These are phyloP conservation scores for Populus trichocarpa DNA, from an alignment of 441 rosid species.

Conservation along the genomic window DNA sequence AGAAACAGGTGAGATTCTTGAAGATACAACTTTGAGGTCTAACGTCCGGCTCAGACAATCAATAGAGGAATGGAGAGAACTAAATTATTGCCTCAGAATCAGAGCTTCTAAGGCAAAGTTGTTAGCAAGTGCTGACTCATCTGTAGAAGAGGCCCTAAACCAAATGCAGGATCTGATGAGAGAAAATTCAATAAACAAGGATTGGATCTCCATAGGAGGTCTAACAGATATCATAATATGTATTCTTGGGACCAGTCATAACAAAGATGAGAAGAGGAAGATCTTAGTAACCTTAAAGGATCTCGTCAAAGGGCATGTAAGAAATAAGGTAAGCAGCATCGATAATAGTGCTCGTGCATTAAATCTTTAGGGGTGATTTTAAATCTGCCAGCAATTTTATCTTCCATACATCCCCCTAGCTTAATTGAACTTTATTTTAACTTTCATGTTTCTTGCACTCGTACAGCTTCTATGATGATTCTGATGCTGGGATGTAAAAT, in stretches of 20 bases:
- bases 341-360: not conserved
- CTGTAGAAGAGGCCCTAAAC: slow-evolving; percentile 41
- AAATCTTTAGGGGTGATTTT: not conserved
- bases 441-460: not conserved
- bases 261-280: slow-evolving; percentile 47
- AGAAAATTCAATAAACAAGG: slow-evolving; percentile 57
- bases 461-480: not conserved
- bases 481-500: not conserved
- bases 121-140: slow-evolving; percentile 38
- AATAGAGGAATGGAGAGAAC: slow-evolving; percentile 72
- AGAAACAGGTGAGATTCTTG: slow-evolving; percentile 51
- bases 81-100: slow-evolving; percentile 59
- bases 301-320: slow-evolving; percentile 49
- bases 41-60: slow-evolving; percentile 57
- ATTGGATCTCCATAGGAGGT: slow-evolving; percentile 60
- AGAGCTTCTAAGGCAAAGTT: slow-evolving; percentile 47
- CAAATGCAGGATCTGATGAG: slow-evolving; percentile 55
- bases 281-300: slow-evolving; percentile 47
- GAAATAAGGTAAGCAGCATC: slow-evolving; percentile 44
- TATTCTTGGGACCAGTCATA: slow-evolving; percentile 45
- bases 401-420: not conserved
- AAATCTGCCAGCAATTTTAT: not conserved
- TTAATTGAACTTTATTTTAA: not conserved
- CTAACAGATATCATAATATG: slow-evolving; percentile 42
- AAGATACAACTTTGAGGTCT: slow-evolving; percentile 53